Evolutionary conservation across 2,329 filamentous ascomycete genomes (phyloP), one percentile per base, ranked within the genome.

Genomic region (Dactylellina drechsleri): DNA sequence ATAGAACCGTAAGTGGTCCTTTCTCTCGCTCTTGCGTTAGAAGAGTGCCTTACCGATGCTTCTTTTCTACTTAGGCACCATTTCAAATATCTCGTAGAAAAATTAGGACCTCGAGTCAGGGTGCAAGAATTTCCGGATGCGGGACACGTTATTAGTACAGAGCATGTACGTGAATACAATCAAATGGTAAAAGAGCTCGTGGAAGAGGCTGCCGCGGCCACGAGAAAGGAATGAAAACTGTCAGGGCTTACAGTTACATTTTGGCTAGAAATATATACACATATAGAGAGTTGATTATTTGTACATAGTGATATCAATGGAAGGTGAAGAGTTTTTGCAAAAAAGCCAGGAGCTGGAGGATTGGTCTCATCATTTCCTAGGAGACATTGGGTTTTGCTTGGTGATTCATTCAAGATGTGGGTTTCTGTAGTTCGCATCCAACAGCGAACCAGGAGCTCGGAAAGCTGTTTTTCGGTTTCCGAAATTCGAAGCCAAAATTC

Each of bases 91-190:
- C 82, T 97, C 77, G 87, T 91, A 68, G 84, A 87, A 59, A 86
- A 87, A 52, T 79, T 97, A 26, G 75, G 84, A 77, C 91, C 92
- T 28, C 41, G 58, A 2, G 47, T 53, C 26, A 40, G 64, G 0
- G 88, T 84, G 67, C 84, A 80, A 49, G 83, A 84, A 41, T 82
- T 83, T 0, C 82, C 84, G 26, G 83, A 87, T 2, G 40, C 81
- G 87, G 49, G 86, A 92, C 93, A 97, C 82, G 91, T 90, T 41
- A 85, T 92, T 26, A 85, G 91, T 4, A 86, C 91, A 79, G 92
- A 97, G 84, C 86, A 88, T 81, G 84, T 87, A 72, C 80, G 84
- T 52, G 92, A 91, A 85, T 90, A 93, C 79, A 89, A 91, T 78
- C 81, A 82, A 58, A 82, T 90, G 79, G 79, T 94, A 57, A 87